Evolutionary conservation across 306 rosid species (phyloP), one percentile per base, ranked within the genome.

Genomic region (Crotalaria pallida): DNA sequence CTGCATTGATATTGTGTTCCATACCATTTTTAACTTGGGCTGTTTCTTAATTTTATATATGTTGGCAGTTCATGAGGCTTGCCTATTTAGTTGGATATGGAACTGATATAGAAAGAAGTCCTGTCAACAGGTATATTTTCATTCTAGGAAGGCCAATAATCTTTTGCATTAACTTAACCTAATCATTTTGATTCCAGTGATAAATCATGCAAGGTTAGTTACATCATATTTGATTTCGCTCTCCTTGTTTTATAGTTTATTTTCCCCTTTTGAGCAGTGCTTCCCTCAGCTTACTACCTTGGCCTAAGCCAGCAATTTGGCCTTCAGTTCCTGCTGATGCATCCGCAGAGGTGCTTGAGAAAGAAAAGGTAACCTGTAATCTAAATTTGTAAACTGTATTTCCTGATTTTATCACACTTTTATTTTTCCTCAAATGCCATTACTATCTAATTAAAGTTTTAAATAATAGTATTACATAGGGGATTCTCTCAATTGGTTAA

Each of bases 271-370:
- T 71, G 83, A 75, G 68, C 85, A 94, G 99, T 79, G 96, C 96
- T 80, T 83, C 83, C 71, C 96, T 91, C 79, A 94, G 99, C 86
- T 91, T 94, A 92, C 86, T 94, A 58, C 92, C 97, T 65, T 94
- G 99, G 99, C 99, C 99, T 58, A 94, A 84, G 85, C 96, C 99
- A 72, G 87, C 88, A 68, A 80, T 82, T 56, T 94, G 99, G 99
- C 99, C 99, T 58, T 74, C 77, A 41, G 87, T 87, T 83, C 96
- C 99, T 74, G 76, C 88, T 48, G 99, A 86, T 58, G 89, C 91
- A 70, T 94, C 96, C 17, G 79, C 91, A 44, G 90, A 94, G 79
- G 97, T 91, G 80, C 83, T 94, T 72, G 88, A 81, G 69, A 91
- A 91, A 82, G 99, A 91, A 81, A 94, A 91, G 94, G 99, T 94